A percentile compares a stretch with the other conserved stretches of the same genome.
Conservation (phyloP, 1,139 yeast genomes). For the Candida pseudoviswanathii region DNA sequence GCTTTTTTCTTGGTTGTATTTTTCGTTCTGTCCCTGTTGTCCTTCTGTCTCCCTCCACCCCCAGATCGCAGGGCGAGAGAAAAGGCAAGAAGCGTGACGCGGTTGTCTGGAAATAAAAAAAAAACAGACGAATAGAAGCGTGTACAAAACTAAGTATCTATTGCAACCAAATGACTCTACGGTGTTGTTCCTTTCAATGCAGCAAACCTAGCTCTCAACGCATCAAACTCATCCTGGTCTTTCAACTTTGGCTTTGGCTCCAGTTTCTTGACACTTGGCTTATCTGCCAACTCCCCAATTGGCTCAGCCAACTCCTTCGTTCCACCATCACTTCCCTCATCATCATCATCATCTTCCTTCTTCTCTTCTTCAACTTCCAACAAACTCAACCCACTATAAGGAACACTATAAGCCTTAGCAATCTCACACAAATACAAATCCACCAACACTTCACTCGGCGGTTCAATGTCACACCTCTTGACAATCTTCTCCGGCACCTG, state of each 20-base stretch:
- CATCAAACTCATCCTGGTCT: constrained; percentile 38
- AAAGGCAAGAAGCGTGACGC: not conserved
- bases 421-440: constrained; percentile 75
- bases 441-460: constrained; percentile 71
- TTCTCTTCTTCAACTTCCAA: constrained; percentile 26
- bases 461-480: constrained; percentile 62
- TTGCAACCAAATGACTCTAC: not conserved
- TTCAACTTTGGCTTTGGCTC: constrained; percentile 3
- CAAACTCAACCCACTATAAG: constrained; percentile 61
- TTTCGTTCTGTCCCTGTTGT: not conserved
- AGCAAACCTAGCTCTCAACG: constrained; percentile 48
- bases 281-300: constrained; percentile 17
- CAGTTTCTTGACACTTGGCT: constrained; percentile 16
- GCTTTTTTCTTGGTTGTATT: constrained; percentile 3
- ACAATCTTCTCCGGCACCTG: constrained; percentile 67
- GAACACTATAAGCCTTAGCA: constrained; percentile 77
- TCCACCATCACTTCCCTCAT: constrained; percentile 23
- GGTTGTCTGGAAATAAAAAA: not conserved
- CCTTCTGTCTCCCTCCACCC: not conserved
- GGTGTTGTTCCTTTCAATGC: constrained; percentile 33
- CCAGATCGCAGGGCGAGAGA: not conserved
- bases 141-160: not conserved
- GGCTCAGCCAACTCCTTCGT: constrained; percentile 21
- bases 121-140: not conserved
- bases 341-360: constrained; percentile 19